Base-by-base conservation (phyloP, 495 filamentous ascomycete species). In the Talaromyces stipitatus region DNA sequence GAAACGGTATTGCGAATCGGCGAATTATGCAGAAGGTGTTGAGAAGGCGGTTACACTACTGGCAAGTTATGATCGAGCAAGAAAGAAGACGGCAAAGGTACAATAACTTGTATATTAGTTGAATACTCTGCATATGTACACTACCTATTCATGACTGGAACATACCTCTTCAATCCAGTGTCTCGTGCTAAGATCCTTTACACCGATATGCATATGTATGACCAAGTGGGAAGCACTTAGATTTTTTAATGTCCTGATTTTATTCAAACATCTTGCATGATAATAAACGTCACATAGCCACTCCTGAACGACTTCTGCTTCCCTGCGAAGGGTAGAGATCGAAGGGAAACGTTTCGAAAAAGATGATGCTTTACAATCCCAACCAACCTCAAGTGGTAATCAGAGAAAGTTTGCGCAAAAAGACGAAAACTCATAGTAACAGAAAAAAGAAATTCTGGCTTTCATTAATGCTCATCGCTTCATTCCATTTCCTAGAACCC, bases 11-110 rank as follows among this genome's bases (percentile, higher is more conserved):
- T 84, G 85, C 41, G 79, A 81, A 59, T 81, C 71, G 10, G 64
- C 92, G 16, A 82, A 81, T 0, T 87, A 87, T 61, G 69, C 79
- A 6, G 82, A 87, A 27, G 89, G 88, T 3, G 67, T 85, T 6
- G 64, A 63, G 27, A 81, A 82, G 68, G 82, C 85, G 0, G 73
- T 84, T 10, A 38, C 26, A 30, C 9, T 45, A n/a, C 4, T 51
- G 56, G 28, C 32, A 14, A 20, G 46, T 4, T 1, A 12, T 12
- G 54, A 43, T 28, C 33, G 26, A 30, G 22, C 12, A 48, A 10
- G n/a, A 48, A 10, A 48, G 45, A 14, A 38, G 33, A 14, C 16
- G 36, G 36, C 36, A 14, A 48, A 48, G 20, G 45, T 12, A 12
- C 45, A 48, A 48, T 48, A 24, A 12, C 45, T 48, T 48, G 45